phyloP scores from a whole-genome alignment of 2,329 filamentous ascomycete species.

The Aaosphaeria pasadenensis region DNA sequence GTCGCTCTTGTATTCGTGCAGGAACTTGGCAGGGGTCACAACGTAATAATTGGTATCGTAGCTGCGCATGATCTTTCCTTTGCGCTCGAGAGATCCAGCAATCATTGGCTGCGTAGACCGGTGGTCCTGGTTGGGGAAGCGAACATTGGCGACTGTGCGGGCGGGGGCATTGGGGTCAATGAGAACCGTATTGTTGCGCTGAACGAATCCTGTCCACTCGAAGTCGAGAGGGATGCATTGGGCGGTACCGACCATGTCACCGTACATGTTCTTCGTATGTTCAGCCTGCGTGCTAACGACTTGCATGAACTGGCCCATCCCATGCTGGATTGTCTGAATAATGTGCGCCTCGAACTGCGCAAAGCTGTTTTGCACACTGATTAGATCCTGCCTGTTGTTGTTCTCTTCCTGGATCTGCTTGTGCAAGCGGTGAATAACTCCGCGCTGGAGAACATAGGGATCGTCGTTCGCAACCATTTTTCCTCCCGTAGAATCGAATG shows the following conservation, averaged over 20 bases:
- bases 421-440: conserved; percentile 78
- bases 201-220: conserved; percentile 84
- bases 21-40: conserved; percentile 79
- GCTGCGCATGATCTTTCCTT: conserved; percentile 80
- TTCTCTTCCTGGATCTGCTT: conserved; percentile 95
- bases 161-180: conserved; percentile 74
- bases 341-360: conserved; percentile 83
- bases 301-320: conserved; percentile 78
- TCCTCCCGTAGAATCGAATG: conserved; percentile 72
- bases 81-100: conserved; percentile 85
- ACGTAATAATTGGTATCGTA: conserved; percentile 86
- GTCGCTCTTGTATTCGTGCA: conserved; percentile 96
- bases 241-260: conserved; percentile 72
- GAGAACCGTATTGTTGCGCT: conserved; percentile 67
- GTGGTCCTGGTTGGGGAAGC: conserved; percentile 89
- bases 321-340: conserved; percentile 76
- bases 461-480: conserved; percentile 72
- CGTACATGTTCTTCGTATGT: conserved; percentile 74
- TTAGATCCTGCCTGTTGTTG: conserved; percentile 87
- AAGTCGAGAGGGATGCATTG: conserved; percentile 80
- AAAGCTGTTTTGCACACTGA: conserved; percentile 90
- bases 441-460: conserved; percentile 82
- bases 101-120: conserved; percentile 75
- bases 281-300: conserved; percentile 78
- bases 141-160: conserved; percentile 69